Percentiles rank a stretch among this genome's conserved stretches.
Conservation (phyloP, 208 protist species). For the Acanthamoeba triangularis region DNA sequence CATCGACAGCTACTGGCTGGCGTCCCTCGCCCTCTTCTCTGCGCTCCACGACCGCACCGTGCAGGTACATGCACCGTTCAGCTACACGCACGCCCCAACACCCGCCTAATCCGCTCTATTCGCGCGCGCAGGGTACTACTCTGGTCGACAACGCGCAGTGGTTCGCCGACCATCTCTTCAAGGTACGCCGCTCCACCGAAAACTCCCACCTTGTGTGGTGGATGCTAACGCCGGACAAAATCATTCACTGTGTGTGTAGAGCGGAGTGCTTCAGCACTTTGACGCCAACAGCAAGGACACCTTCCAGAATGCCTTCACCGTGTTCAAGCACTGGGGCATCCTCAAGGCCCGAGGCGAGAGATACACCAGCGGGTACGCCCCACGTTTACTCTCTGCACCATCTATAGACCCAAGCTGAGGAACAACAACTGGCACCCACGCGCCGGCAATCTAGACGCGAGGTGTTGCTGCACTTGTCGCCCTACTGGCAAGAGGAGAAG, state of each 20-base stretch:
- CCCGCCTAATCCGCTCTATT: background rate
- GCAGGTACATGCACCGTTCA: background rate
- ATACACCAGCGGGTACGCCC: background rate
- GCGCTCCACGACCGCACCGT: conserved; percentile 68
- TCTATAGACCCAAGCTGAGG: background rate
- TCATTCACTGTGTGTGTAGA: background rate
- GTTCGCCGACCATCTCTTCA: conserved; percentile 75
- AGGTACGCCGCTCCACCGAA: background rate
- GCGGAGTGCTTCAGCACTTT: conserved; percentile 61
- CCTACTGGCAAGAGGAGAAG: conserved; percentile 66
- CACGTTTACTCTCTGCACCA: no score
- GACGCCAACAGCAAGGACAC: conserved; percentile 74
- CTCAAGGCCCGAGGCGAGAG: conserved; percentile 28
- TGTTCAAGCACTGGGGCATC: conserved; percentile 69
- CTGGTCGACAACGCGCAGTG: conserved; percentile 68
- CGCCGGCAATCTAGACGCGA: background rate
- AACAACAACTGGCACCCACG: background rate
- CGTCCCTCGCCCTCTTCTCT: conserved; percentile 48
- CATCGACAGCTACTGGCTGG: conserved; percentile 77
- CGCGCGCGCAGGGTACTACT: background rate
- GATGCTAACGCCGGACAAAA: no score
- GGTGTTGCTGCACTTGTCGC: conserved; percentile 52
- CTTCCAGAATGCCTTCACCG: conserved; percentile 57
- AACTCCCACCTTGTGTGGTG: background rate
- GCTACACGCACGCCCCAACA: background rate